Conservation (phyloP, 2,329 filamentous ascomycete species). For the Cladophialophora chaetospira region DNA sequence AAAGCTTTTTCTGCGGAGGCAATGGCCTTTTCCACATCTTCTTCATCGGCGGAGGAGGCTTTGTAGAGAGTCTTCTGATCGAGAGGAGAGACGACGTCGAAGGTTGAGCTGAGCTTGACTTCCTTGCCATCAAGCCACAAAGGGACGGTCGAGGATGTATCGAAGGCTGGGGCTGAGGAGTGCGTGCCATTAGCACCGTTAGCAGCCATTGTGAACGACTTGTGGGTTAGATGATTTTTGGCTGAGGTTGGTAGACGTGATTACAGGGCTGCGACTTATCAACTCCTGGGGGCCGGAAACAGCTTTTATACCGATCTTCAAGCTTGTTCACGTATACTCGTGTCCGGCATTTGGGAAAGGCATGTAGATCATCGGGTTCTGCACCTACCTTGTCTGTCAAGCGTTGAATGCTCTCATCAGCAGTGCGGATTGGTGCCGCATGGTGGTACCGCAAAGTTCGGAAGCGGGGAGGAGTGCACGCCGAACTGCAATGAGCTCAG, state of each 20-base stretch:
- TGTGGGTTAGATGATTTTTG: neutral
- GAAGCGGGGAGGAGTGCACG: too few relatives aligned
- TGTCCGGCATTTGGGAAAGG: conserved; percentile 11
- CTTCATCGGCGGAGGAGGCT: conserved; percentile 58
- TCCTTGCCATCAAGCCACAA: conserved; percentile 49
- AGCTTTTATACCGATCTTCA: neutral
- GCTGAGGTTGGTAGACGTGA: neutral
- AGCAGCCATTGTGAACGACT: conserved; percentile 15
- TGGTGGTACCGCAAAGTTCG: too few relatives aligned
- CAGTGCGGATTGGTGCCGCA: too few relatives aligned
- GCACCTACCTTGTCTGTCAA: neutral
- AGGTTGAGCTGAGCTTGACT: conserved; percentile 43
- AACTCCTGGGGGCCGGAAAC: too few relatives aligned
- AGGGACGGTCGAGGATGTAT: conserved; percentile 38
- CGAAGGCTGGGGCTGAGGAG: conserved; percentile 25
- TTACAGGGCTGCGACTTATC: too few relatives aligned
- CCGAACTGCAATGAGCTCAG: too few relatives aligned
- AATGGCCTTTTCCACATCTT: conserved; percentile 59
- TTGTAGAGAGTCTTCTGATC: conserved; percentile 57
- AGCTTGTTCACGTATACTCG: neutral
- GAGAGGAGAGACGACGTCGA: conserved; percentile 58
- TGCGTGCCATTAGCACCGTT: conserved; percentile 21
- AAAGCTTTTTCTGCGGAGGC: conserved; percentile 68
- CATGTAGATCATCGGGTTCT: conserved; percentile 1
- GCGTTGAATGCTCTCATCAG: too few relatives aligned